A percentile compares a stretch with the other conserved stretches of the same genome.
phyloP scores from a whole-genome alignment of 83 land plant genomes.

The Diphasiastrum complanatum region DNA sequence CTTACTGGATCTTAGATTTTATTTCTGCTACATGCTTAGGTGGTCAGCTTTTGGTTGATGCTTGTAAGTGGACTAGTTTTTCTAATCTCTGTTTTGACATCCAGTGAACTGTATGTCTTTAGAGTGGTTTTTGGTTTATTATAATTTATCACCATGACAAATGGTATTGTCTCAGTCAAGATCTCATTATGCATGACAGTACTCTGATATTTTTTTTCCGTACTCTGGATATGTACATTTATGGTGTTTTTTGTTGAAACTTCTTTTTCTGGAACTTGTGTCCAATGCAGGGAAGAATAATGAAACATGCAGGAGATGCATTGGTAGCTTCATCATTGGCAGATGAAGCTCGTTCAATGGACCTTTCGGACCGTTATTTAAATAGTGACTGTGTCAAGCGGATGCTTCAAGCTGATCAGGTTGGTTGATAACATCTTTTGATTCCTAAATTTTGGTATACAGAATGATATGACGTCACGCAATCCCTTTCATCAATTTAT shows the following conservation, averaged over 20 bases:
- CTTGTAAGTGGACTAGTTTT: too few relatives aligned
- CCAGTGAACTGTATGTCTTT: too few relatives aligned
- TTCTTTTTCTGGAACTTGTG: background rate
- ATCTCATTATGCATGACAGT: too few relatives aligned
- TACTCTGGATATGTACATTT: background rate
- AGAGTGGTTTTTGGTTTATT: too few relatives aligned
- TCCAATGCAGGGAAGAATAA: slow-evolving; percentile 80
- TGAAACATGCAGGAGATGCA: slow-evolving; percentile 90
- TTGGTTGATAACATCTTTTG: slow-evolving; percentile 15
- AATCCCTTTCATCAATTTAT: background rate
- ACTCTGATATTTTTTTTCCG: background rate
- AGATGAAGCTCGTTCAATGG: slow-evolving; percentile 97
- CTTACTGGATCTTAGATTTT: too few relatives aligned
- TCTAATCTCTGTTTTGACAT: too few relatives aligned
- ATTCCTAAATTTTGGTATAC: slow-evolving; percentile 1
- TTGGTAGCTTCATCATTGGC: slow-evolving; percentile 83
- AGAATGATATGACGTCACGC: background rate
- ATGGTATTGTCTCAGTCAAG: too few relatives aligned
- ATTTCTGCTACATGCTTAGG: too few relatives aligned
- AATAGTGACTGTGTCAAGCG: slow-evolving; percentile 98
- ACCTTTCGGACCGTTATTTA: slow-evolving; percentile 88
- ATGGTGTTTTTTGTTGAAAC: background rate
- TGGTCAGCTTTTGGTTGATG: too few relatives aligned
- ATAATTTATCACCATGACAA: too few relatives aligned
- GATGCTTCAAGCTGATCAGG: slow-evolving; percentile 99